Evolutionary conservation across 805 yeast genomes (phyloP).

Genomic region (Pichia phayaonensis): DNA sequence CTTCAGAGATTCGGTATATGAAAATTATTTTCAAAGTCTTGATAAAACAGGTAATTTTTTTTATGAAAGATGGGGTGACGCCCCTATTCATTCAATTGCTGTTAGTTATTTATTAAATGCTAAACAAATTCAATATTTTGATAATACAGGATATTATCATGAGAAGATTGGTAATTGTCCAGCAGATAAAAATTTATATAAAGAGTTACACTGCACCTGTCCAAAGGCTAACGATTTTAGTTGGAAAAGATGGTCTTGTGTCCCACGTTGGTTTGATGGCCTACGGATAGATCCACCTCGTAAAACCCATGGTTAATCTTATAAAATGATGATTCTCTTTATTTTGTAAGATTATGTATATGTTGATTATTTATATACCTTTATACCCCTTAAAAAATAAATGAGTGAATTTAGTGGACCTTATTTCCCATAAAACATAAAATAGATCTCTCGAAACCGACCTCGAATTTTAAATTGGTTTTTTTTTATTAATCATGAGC

Average conservation of each 20-base stretch:
- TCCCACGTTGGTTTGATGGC: slow-evolving; percentile 31
- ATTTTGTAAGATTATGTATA: too few species aligned
- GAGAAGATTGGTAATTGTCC: slow-evolving; percentile 56
- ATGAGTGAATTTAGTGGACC: background rate
- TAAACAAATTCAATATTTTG: slow-evolving; percentile 50
- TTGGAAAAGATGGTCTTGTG: slow-evolving; percentile 45
- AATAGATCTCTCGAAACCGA: background rate
- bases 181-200: slow-evolving; percentile 35
- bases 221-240: slow-evolving; percentile 40
- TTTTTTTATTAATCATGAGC: background rate
- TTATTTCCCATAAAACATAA: too few species aligned
- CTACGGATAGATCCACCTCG: slow-evolving; percentile 5
- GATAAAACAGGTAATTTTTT: slow-evolving; percentile 62
- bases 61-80: slow-evolving; percentile 78
- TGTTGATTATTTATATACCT: background rate
- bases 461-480: background rate
- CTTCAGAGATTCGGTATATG: slow-evolving; percentile 50
- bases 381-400: background rate
- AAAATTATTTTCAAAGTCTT: slow-evolving; percentile 44
- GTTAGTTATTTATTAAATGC: slow-evolving; percentile 43
- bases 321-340: too few species aligned
- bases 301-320: background rate
- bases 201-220: slow-evolving; percentile 44
- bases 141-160: slow-evolving; percentile 51
- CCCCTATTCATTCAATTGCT: slow-evolving; percentile 65